A percentile compares a stretch with the other conserved stretches of the same genome.
These are phyloP conservation scores for Lachancea cidri DNA, from an alignment of 805 yeast genomes.

Conservation along the genomic window DNA sequence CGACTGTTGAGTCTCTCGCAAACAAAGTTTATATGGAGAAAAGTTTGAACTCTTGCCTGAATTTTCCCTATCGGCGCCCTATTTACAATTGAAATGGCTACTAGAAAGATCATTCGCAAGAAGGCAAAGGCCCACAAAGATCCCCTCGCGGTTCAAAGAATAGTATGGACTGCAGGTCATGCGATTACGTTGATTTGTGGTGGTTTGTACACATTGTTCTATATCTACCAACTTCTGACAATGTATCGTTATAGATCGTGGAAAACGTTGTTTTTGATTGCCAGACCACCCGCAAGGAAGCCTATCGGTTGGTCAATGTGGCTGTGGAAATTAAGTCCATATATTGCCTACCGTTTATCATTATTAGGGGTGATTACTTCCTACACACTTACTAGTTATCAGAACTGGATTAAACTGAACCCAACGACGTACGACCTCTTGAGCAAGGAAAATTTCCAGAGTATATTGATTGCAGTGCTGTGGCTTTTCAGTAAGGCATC, in stretches of 20 bases:
- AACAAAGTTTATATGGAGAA: too few relatives aligned
- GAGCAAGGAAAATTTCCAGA: constrained; percentile 75
- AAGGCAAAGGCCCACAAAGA: constrained; percentile 16
- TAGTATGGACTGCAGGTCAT: constrained; percentile 31
- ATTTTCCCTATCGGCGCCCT: too few relatives aligned
- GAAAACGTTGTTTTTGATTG: constrained; percentile 29
- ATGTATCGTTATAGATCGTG: constrained; percentile 32
- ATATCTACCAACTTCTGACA: constrained; percentile 20
- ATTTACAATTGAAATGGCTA: constrained; percentile 1
- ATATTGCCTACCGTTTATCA: constrained; percentile 49
- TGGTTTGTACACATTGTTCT: constrained; percentile 23
- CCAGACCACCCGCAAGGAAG: constrained; percentile 14
- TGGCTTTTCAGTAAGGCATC: constrained; percentile 67
- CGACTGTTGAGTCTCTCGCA: too few relatives aligned
- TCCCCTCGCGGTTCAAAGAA: constrained; percentile 21
- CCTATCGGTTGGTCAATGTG: constrained; percentile 11
- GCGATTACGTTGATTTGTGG: constrained; percentile 22
- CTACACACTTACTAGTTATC: constrained; percentile 47
- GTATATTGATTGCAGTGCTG: constrained; percentile 45
- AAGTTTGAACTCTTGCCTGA: too few relatives aligned
- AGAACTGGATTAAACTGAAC: constrained; percentile 52
- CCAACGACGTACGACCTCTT: constrained; percentile 63
- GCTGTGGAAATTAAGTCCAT: constrained; percentile 35
- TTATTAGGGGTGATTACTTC: constrained; percentile 53
- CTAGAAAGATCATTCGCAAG: constrained; percentile 26